Evolutionary conservation across 768 basidiomycete species (phyloP).

Genomic region (Xanthoconium stramineum): DNA sequence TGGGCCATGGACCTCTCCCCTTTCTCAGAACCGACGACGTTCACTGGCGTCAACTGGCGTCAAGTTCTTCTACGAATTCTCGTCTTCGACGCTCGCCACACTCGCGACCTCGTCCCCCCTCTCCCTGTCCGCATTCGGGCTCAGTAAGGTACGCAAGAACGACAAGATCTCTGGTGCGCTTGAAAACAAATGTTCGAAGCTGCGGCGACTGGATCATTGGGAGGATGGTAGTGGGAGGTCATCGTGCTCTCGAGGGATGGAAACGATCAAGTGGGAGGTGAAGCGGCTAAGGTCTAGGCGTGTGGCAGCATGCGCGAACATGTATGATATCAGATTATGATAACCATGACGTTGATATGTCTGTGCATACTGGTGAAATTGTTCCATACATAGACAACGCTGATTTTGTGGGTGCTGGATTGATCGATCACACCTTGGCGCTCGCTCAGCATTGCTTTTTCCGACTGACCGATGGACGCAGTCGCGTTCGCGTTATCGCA

Average conservation of each 20-base stretch:
- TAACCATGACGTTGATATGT: background rate
- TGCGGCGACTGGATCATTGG: conserved; percentile 67
- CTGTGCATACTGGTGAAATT: no score
- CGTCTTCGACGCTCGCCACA: conserved; percentile 25
- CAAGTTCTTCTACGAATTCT: conserved; percentile 67
- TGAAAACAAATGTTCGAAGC: conserved; percentile 60
- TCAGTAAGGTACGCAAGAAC: conserved; percentile 64
- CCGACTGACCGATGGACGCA: no score
- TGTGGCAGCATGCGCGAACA: background rate
- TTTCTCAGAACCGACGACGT: conserved; percentile 51
- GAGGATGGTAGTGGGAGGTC: conserved; percentile 47
- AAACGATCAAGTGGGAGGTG: no score
- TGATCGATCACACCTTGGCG: no score
- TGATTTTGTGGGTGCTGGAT: no score
- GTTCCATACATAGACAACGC: no score
- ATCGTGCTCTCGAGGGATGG: conserved; percentile 50
- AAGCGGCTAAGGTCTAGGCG: conserved; percentile 40
- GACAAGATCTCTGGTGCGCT: conserved; percentile 60
- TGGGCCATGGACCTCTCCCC: conserved; percentile 56
- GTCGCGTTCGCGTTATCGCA: no score
- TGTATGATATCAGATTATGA: background rate
- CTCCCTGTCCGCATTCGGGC: conserved; percentile 49
- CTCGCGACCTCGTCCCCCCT: conserved; percentile 14
- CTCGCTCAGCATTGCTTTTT: no score
- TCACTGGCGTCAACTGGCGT: conserved; percentile 51